Evolutionary conservation across 495 filamentous ascomycete genomes (phyloP), one percentile per base, ranked within the genome.

Genomic region (Xylaria venustula): DNA sequence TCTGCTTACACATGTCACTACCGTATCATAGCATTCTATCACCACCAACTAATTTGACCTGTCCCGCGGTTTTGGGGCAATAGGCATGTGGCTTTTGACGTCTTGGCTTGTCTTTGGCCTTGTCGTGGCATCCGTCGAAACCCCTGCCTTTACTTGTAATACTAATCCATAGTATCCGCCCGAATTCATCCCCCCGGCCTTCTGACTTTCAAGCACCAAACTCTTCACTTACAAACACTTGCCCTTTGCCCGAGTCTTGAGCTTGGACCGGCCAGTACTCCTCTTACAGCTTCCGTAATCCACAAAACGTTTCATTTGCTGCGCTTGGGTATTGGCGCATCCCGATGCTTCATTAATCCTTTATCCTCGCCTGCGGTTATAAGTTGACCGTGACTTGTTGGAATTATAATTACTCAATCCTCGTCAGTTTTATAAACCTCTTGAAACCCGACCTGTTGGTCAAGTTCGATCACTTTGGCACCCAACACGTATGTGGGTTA

Each of bases 211-310:
- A 6, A 15, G 19, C 32, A 11, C n/a, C 47, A 22, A 17, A 34
- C 56, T 23, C 5, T 32, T 34, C 47, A 59, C 56, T 32, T 59
- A 51, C 47, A 51, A 41, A 45, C 47, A 22, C 36, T 52, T 51
- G 36, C 36, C 8, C 36, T 20, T 44, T 22, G 45, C 26, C 57
- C 26, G n/a, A 12, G 17, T 22, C 52, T 42, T 52, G 48, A 47
- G 25, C 25, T 42, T 52, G 19, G 8, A n/a, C 7, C 47, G 30
- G 20, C 47, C 47, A 19, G 37, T 37, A 12, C 17, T 42, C 45
- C 44, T 60, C 25, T 25, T 51, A 17, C 17, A 36, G 47, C 40
- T n/a, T 7, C 17, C 47, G 9, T 30, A 44, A 28, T 42, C 19
- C 37, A 32, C 57, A 25, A 52, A 32, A 52, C 57, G 25, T 28